A percentile compares a stretch with the other conserved stretches of the same genome.
phyloP scores from a whole-genome alignment of 2,329 filamentous ascomycete species.

The Fusarium setosum region DNA sequence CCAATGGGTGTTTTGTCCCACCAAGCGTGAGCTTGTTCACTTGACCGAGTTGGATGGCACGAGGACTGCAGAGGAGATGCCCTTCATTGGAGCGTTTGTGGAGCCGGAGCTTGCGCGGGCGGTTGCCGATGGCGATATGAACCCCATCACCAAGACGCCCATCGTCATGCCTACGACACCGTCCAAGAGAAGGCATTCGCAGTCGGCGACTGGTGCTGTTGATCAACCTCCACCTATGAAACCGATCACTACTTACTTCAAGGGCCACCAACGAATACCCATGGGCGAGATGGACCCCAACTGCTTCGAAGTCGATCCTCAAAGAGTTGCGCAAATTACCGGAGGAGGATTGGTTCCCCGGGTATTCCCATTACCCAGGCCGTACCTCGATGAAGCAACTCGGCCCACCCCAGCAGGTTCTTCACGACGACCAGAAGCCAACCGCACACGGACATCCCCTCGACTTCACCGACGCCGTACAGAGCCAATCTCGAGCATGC shows the following conservation, averaged over 20 bases:
- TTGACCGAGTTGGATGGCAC: slow-evolving; percentile 75
- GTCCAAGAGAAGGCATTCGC: slow-evolving; percentile 56
- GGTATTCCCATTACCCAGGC: slow-evolving; percentile 69
- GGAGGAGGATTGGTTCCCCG: slow-evolving; percentile 62
- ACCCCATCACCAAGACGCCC: slow-evolving; percentile 87
- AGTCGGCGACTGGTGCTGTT: slow-evolving; percentile 40
- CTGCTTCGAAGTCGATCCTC: slow-evolving; percentile 65
- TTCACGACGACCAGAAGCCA: slow-evolving; percentile 25
- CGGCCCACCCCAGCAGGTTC: slow-evolving; percentile 29
- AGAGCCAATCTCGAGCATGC: slow-evolving; percentile 61
- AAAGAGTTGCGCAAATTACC: slow-evolving; percentile 60
- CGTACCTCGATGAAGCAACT: slow-evolving; percentile 59
- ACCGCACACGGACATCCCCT: slow-evolving; percentile 47
- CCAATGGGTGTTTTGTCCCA: slow-evolving; percentile 93
- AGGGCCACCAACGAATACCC: slow-evolving; percentile 61
- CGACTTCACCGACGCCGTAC: slow-evolving; percentile 61
- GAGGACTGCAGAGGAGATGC: slow-evolving; percentile 75
- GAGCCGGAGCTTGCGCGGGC: slow-evolving; percentile 75
- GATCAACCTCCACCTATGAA: slow-evolving; percentile 53
- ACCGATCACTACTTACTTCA: slow-evolving; percentile 67
- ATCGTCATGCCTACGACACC: slow-evolving; percentile 59
- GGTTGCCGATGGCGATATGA: slow-evolving; percentile 83
- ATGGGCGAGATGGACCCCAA: slow-evolving; percentile 73
- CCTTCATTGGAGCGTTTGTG: slow-evolving; percentile 83
- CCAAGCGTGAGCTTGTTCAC: slow-evolving; percentile 76